These are phyloP conservation scores for Sugiyamaella japonica DNA, from an alignment of 1,139 yeast species.

Conservation along the genomic window DNA sequence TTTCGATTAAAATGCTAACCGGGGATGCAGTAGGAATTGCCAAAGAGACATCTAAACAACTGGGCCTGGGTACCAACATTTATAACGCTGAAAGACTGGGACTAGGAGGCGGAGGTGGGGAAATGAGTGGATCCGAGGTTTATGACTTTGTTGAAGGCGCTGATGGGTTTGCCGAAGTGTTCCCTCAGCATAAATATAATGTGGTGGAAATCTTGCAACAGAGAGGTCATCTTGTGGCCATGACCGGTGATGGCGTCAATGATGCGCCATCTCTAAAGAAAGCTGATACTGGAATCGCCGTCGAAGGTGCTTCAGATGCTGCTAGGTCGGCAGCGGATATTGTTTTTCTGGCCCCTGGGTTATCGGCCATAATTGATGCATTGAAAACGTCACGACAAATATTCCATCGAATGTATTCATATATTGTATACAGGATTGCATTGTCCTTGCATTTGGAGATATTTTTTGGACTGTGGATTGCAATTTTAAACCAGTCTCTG, in stretches of 20 bases:
- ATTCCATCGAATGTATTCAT: constrained; percentile 81
- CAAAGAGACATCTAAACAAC: constrained; percentile 68
- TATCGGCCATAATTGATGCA: constrained; percentile 75
- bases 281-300: constrained; percentile 82
- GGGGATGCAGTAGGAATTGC: constrained; percentile 80
- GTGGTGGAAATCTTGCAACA: constrained; percentile 76
- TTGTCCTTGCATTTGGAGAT: constrained; percentile 70
- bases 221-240: constrained; percentile 76
- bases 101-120: constrained; percentile 73
- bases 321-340: constrained; percentile 80
- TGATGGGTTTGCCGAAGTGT: constrained; percentile 79
- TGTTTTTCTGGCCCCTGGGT: constrained; percentile 78
- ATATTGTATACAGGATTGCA: constrained; percentile 79
- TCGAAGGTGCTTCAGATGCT: constrained; percentile 80
- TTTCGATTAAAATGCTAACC: constrained; percentile 69
- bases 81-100: constrained; percentile 72
- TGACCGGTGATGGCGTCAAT: constrained; percentile 83
- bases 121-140: constrained; percentile 71
- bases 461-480: constrained; percentile 73
- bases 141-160: constrained; percentile 78
- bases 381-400: constrained; percentile 75
- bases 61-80: constrained; percentile 69
- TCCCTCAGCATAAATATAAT: constrained; percentile 80
- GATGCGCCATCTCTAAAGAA: constrained; percentile 79
- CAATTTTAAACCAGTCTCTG: constrained; percentile 64